Conservation (phyloP, 2,329 filamentous ascomycete genomes). For the Ascochyta lentis region DNA sequence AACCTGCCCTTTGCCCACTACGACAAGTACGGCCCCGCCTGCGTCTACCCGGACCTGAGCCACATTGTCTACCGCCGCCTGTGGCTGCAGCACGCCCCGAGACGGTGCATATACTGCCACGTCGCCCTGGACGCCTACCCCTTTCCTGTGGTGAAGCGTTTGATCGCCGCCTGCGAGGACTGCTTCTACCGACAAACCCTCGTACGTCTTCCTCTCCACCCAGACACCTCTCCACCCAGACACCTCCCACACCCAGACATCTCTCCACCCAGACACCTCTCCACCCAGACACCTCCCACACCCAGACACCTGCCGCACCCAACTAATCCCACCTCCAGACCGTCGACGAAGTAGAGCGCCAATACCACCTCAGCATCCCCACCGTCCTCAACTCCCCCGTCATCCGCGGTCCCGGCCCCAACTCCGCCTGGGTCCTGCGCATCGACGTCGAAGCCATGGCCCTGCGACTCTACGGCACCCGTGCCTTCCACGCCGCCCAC, state of each 20-base stretch:
- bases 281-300: neutral
- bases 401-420: conserved; percentile 23
- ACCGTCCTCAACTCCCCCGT: conserved; percentile 20
- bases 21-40: conserved; percentile 25
- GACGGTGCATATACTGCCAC: conserved; percentile 38
- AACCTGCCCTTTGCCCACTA: conserved; percentile 37
- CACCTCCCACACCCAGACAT: neutral
- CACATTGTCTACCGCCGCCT: conserved; percentile 39
- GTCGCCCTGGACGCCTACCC: conserved; percentile 34
- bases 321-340: conserved; percentile 22
- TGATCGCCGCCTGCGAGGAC: conserved; percentile 32
- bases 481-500: conserved; percentile 36
- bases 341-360: conserved; percentile 35
- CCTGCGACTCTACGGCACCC: conserved; percentile 37
- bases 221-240: neutral
- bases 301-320: neutral
- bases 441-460: conserved; percentile 41
- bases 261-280: too few species aligned
- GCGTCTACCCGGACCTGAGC: conserved; percentile 36
- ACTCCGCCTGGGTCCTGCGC: conserved; percentile 35
- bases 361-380: conserved; percentile 36
- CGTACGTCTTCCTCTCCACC: conserved; percentile 16
- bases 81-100: conserved; percentile 41
- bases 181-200: conserved; percentile 42
- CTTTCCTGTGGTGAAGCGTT: conserved; percentile 23